These are phyloP conservation scores for Alternaria viburni DNA, from an alignment of 2,329 filamentous ascomycete species.

Conservation along the genomic window DNA sequence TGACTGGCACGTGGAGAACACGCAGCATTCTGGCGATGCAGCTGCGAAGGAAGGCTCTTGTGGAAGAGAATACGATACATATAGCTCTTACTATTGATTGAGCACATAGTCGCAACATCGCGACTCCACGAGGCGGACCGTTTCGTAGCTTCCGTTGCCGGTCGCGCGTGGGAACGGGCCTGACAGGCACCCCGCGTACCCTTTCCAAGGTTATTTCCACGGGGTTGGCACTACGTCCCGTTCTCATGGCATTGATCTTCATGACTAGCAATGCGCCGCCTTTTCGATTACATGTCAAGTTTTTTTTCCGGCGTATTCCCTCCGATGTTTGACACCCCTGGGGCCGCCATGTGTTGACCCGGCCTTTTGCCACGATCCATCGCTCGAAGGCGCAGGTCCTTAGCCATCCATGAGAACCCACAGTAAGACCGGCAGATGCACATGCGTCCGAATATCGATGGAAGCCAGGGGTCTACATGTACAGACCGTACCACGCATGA, in stretches of 20 bases:
- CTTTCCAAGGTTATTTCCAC: not conserved
- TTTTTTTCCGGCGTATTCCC: not conserved
- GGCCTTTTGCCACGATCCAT: not conserved
- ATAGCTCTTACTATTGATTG: not conserved
- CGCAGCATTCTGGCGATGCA: not conserved
- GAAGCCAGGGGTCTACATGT: not conserved
- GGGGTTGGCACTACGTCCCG: not conserved
- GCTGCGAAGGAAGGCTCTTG: not conserved
- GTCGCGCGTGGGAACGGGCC: not conserved
- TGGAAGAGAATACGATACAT: not conserved
- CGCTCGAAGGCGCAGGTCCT: not conserved
- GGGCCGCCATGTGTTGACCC: not conserved
- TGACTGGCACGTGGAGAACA: not conserved
- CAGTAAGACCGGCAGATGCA: not conserved
- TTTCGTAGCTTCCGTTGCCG: not conserved
- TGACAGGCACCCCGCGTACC: not conserved
- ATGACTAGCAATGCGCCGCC: not conserved
- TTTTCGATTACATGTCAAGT: not conserved
- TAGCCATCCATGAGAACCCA: not conserved
- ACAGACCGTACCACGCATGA: not conserved
- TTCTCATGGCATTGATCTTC: not conserved
- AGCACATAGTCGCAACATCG: not conserved
- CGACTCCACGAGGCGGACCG: not conserved
- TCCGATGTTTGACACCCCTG: not conserved
- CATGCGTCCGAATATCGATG: not conserved